These are phyloP conservation scores for Aspergillus pseudonomiae DNA, from an alignment of 2,329 filamentous ascomycete genomes.

Conservation along the genomic window DNA sequence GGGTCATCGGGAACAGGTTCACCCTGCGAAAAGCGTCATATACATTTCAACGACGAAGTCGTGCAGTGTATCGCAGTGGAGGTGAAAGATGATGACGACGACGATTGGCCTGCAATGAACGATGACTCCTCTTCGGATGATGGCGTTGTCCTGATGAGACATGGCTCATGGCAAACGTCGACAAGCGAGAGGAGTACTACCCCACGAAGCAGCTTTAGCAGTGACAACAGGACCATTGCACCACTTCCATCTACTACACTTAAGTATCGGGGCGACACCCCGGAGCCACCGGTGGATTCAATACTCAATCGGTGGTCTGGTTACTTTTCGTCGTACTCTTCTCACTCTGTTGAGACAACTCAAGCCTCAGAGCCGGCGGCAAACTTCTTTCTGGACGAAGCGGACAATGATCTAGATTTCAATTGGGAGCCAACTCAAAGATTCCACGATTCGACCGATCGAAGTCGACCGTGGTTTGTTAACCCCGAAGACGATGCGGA, in stretches of 20 bases:
- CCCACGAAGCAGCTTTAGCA: constrained; percentile 58
- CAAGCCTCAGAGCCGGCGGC: constrained; percentile 69
- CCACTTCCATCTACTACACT: constrained; percentile 85
- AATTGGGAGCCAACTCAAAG: constrained; percentile 45
- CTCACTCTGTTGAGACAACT: constrained; percentile 80
- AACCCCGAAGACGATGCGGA: constrained; percentile 55
- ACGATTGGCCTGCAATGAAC: constrained; percentile 43
- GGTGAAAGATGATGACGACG: constrained; percentile 70
- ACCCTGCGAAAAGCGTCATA: constrained; percentile 72
- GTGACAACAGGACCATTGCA: constrained; percentile 81
- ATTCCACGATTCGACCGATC: constrained; percentile 15
- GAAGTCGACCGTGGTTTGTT: constrained; percentile 37
- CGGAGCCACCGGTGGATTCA: constrained; percentile 55
- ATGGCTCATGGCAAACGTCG: constrained; percentile 55
- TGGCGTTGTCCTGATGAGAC: constrained; percentile 80
- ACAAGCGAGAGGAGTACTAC: constrained; percentile 53
- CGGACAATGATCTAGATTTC: constrained; percentile 54
- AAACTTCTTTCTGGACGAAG: constrained; percentile 66
- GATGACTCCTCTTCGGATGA: constrained; percentile 73
- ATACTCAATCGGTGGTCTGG: constrained; percentile 41
- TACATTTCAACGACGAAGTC: constrained; percentile 95
- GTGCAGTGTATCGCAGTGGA: constrained; percentile 95
- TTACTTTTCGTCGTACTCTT: constrained; percentile 50
- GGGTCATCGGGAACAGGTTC: constrained; percentile 72
- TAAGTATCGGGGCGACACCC: constrained; percentile 79